Percentiles rank a stretch among this genome's conserved stretches.
Evolutionary conservation across 1,139 yeast species (phyloP).

Genomic region (Saccharomyces hybrid): DNA sequence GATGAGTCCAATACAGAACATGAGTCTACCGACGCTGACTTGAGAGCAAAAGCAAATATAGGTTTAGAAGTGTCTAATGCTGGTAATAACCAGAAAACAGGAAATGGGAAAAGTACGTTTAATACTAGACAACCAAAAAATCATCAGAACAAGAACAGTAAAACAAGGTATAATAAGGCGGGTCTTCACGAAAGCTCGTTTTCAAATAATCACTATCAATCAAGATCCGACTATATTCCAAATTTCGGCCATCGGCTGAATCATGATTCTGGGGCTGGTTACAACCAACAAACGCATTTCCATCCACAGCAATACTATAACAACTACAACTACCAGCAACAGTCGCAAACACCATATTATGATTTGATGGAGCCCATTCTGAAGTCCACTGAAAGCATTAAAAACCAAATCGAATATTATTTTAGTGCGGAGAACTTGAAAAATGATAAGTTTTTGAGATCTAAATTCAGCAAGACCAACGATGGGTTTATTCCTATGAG

Average conservation of each 20-base stretch:
- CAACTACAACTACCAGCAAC: conserved; percentile 10
- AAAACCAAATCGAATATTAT: conserved; percentile 77
- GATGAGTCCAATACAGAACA: neutral
- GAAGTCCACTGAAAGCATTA: conserved; percentile 33
- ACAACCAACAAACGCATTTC: conserved; percentile 6
- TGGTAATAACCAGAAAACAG: neutral
- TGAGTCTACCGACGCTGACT: neutral
- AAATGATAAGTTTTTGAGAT: conserved; percentile 21
- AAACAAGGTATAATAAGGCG: conserved; percentile 1
- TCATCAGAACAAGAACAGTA: conserved; percentile 2
- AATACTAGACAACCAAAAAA: conserved; percentile 2
- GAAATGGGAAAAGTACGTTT: neutral
- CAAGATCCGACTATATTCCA: neutral
- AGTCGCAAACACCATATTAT: conserved; percentile 10
- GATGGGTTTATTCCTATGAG: conserved; percentile 26
- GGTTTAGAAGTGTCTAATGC: neutral
- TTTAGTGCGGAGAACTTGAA: conserved; percentile 74
- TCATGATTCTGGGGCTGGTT: conserved; percentile 1
- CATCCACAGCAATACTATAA: conserved; percentile 7
- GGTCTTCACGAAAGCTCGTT: neutral
- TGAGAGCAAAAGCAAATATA: neutral
- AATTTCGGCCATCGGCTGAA: neutral
- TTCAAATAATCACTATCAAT: neutral
- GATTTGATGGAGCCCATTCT: conserved; percentile 23
- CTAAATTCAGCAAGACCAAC: conserved; percentile 15